Evolutionary conservation across 441 rosid genomes (phyloP).

Genomic region (Capsella rubella): DNA sequence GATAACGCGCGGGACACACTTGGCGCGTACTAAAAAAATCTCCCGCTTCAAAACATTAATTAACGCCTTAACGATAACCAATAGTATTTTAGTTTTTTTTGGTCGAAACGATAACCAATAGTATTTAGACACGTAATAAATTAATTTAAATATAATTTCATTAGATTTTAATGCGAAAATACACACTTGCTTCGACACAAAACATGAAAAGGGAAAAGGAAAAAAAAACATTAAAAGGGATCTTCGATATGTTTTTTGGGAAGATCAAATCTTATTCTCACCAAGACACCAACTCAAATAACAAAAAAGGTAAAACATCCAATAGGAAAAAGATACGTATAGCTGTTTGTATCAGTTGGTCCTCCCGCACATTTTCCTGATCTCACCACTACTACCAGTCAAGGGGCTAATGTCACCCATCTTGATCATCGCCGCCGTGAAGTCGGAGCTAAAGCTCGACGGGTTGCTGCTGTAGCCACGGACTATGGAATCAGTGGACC

Average conservation of each 20-base stretch:
- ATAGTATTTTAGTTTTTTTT: background rate
- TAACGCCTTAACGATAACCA: background rate
- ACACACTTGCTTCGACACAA: conserved; percentile 34
- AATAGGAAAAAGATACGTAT: conserved; percentile 17
- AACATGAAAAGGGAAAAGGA: background rate
- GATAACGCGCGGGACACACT: conserved; percentile 30
- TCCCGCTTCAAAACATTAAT: conserved; percentile 18
- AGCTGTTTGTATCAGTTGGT: conserved; percentile 43
- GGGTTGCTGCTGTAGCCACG: conserved; percentile 52
- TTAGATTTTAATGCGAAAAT: conserved; percentile 31
- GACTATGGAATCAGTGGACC: conserved; percentile 74
- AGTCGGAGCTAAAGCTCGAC: conserved; percentile 63
- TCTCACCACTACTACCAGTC: conserved; percentile 79
- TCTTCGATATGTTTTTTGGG: background rate
- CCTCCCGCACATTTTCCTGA: conserved; percentile 72
- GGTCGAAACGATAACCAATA: background rate
- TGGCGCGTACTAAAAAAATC: conserved; percentile 33
- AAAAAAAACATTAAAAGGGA: conserved; percentile 14
- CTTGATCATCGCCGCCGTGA: conserved; percentile 71
- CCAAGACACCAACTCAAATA: conserved; percentile 1
- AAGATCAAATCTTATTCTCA: conserved; percentile 27
- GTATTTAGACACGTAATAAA: background rate
- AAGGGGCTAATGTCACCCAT: conserved; percentile 92
- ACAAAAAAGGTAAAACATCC: background rate
- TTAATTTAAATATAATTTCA: conserved; percentile 3